Conservation (phyloP, 345 rosid genomes). For the Citrus trifoliata region DNA sequence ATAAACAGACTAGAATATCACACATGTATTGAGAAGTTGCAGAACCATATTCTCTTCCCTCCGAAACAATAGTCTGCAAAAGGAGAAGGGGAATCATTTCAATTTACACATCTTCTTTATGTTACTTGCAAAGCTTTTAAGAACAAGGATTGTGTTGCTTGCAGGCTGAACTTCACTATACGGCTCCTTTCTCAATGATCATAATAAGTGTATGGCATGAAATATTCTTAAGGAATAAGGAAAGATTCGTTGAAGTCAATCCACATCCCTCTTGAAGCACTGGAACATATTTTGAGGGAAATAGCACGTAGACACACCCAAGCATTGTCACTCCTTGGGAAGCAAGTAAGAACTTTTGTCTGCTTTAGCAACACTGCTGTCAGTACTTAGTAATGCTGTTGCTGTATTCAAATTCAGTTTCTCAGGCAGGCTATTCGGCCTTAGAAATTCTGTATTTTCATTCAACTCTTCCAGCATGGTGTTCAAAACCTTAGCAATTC, state of each 20-base stretch:
- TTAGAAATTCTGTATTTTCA: slow-evolving; percentile 11
- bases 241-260: slow-evolving; percentile 20
- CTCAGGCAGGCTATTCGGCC: slow-evolving; percentile 11
- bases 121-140: slow-evolving; percentile 3
- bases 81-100: neutral
- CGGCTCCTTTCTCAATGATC: neutral
- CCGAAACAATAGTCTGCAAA: neutral
- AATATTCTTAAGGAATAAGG: neutral
- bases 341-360: slow-evolving; percentile 15
- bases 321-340: neutral
- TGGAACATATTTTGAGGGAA: slow-evolving; percentile 17
- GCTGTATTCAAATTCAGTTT: slow-evolving; percentile 16
- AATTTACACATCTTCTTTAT: neutral
- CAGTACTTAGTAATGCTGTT: slow-evolving; percentile 12
- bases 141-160: neutral
- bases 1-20: neutral
- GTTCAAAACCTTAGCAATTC: slow-evolving; percentile 17
- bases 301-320: neutral
- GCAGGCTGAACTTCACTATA: neutral
- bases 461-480: slow-evolving; percentile 19
- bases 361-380: neutral
- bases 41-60: neutral
- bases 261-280: slow-evolving; percentile 40
- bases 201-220: neutral
- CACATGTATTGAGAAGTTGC: neutral